Conservation (phyloP, 108 stramenopile genomes). For the Skeletonema marinoi region DNA sequence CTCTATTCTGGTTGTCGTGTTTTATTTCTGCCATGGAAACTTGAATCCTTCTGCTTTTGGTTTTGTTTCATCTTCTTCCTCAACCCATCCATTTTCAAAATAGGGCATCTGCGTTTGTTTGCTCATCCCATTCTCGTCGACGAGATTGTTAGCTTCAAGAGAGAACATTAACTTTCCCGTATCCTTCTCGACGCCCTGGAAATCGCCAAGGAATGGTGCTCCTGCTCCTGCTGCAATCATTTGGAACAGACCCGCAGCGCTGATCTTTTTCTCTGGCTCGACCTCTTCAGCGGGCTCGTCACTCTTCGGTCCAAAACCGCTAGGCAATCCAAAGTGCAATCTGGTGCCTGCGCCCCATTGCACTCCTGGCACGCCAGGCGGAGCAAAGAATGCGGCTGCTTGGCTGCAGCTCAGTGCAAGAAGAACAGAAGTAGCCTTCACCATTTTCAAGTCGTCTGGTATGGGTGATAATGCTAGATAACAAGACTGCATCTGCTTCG, state of each 20-base stretch:
- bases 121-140: constrained; percentile 80
- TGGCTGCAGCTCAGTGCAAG: neutral
- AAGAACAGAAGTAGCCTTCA: constrained; percentile 10
- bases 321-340: constrained; percentile 25
- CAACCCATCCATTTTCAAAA: constrained; percentile 88
- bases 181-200: constrained; percentile 81
- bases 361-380: constrained; percentile 3
- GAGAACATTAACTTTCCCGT: constrained; percentile 87
- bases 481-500: no score
- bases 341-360: constrained; percentile 14
- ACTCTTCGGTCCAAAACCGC: constrained; percentile 18
- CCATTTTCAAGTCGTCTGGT: neutral
- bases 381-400: constrained; percentile 21
- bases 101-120: constrained; percentile 89
- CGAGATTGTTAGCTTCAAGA: constrained; percentile 87
- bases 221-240: constrained; percentile 83
- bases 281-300: constrained; percentile 1
- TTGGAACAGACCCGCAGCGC: constrained; percentile 64
- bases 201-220: constrained; percentile 85
- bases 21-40: constrained; percentile 47
- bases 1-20: neutral
- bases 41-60: constrained; percentile 40
- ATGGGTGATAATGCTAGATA: no score
- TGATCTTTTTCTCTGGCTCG: constrained; percentile 61
- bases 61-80: constrained; percentile 65